A percentile compares a stretch with the other conserved stretches of the same genome.
Conservation (phyloP, 2,329 filamentous ascomycete species). For the Pseudocercospora macadamiae region DNA sequence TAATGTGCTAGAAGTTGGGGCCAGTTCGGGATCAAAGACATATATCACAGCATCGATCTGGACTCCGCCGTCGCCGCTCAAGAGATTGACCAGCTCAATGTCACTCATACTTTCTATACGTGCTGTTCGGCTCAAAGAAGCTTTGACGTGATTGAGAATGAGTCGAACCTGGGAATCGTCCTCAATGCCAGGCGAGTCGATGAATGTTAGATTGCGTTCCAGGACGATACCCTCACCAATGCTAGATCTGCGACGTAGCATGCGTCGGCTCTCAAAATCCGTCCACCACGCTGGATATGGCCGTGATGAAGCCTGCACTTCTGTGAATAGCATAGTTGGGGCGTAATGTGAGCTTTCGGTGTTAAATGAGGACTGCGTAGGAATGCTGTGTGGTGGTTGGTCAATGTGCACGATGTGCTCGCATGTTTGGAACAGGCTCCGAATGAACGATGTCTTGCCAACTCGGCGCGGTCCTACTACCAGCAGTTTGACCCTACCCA, state of each 20-base stretch:
- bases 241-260: conserved; percentile 67
- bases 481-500: conserved; percentile 88
- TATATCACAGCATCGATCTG: conserved; percentile 88
- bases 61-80: conserved; percentile 80
- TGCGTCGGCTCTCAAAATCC: conserved; percentile 69
- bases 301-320: conserved; percentile 51
- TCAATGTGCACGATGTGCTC: conserved; percentile 95
- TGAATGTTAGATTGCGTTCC: conserved; percentile 90
- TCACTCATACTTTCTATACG: conserved; percentile 66
- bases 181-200: conserved; percentile 75
- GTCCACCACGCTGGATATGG: conserved; percentile 89
- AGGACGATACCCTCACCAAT: conserved; percentile 75
- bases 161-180: conserved; percentile 51
- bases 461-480: conserved; percentile 77
- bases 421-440: conserved; percentile 81
- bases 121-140: conserved; percentile 66
- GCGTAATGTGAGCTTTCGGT: conserved; percentile 20
- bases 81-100: conserved; percentile 72
- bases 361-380: conserved; percentile 29
- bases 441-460: conserved; percentile 88
- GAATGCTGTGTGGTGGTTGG: conserved; percentile 48
- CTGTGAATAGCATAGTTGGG: conserved; percentile 35
- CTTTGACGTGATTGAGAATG: conserved; percentile 66
- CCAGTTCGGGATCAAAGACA: conserved; percentile 62
- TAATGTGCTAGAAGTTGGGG: background rate